Percentiles rank a stretch among this genome's conserved stretches.
Evolutionary conservation across 345 rosid genomes (phyloP).

Genomic region (Balakata baccata): DNA sequence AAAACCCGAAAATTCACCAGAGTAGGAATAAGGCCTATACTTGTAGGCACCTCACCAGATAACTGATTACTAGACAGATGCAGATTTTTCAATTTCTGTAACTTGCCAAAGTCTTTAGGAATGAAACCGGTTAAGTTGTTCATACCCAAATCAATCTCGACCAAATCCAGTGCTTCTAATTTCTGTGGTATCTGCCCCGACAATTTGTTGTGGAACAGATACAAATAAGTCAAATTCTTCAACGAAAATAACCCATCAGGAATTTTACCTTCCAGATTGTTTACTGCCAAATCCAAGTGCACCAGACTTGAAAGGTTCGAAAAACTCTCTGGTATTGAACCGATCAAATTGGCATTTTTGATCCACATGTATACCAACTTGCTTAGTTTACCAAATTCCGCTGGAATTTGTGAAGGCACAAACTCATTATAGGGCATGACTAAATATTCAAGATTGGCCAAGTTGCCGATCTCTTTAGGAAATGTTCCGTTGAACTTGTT

Average conservation of each 20-base stretch:
- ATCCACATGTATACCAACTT: constrained; percentile 54
- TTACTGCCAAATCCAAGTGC: constrained; percentile 46
- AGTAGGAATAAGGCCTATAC: constrained; percentile 49
- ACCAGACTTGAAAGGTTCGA: constrained; percentile 44
- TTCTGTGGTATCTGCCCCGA: constrained; percentile 55
- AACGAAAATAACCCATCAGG: constrained; percentile 47
- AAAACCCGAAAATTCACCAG: constrained; percentile 43
- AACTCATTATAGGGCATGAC: constrained; percentile 47
- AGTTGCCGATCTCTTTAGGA: constrained; percentile 72
- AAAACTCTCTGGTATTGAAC: constrained; percentile 53
- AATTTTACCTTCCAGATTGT: constrained; percentile 53
- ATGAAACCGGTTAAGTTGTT: constrained; percentile 69
- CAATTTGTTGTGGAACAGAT: constrained; percentile 46
- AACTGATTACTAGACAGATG: constrained; percentile 64
- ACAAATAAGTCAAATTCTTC: constrained; percentile 41
- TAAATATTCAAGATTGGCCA: constrained; percentile 52
- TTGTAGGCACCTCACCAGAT: constrained; percentile 56
- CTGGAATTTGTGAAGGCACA: constrained; percentile 54
- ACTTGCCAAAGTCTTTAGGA: constrained; percentile 69
- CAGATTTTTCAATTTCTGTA: constrained; percentile 53
- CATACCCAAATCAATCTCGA: constrained; percentile 64
- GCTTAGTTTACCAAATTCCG: constrained; percentile 53
- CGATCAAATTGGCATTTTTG: constrained; percentile 46
- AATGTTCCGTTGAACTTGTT: constrained; percentile 66
- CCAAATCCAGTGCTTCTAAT: constrained; percentile 47